These are phyloP conservation scores for Viola pubescens DNA, from an alignment of 441 rosid genomes.

Conservation along the genomic window DNA sequence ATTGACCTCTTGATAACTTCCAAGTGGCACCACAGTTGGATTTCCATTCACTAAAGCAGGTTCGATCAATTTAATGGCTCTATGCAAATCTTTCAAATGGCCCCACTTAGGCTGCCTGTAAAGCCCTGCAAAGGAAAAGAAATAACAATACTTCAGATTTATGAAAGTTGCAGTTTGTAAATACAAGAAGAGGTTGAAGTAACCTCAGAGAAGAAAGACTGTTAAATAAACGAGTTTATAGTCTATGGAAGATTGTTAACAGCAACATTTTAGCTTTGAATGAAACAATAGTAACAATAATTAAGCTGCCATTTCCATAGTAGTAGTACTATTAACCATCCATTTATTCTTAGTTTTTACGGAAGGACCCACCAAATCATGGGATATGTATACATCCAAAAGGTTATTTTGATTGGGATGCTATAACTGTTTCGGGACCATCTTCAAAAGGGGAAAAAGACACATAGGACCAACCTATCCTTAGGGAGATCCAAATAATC, in stretches of 20 bases:
- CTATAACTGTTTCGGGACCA: slow-evolving; percentile 4
- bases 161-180: slow-evolving; percentile 2
- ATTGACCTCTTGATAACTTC: slow-evolving; percentile 74
- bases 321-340: too few species aligned
- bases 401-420: slow-evolving; percentile 1
- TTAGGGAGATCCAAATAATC: slow-evolving; percentile 1
- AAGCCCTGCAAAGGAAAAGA: slow-evolving; percentile 41
- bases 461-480: background rate
- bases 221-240: background rate
- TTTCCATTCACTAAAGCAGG: slow-evolving; percentile 74
- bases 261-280: background rate
- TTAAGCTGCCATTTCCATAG: background rate
- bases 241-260: background rate
- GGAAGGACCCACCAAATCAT: slow-evolving; percentile 14
- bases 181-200: background rate
- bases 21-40: slow-evolving; percentile 61
- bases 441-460: background rate
- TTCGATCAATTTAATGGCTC: slow-evolving; percentile 82
- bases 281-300: slow-evolving; percentile 1
- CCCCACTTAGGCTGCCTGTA: slow-evolving; percentile 95
- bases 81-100: slow-evolving; percentile 90
- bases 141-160: slow-evolving; percentile 6
- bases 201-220: background rate
- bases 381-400: slow-evolving; percentile 6
- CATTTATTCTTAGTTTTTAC: background rate